Base-by-base conservation (phyloP, 805 yeast genomes). In the Metschnikowia reukaufii region DNA sequence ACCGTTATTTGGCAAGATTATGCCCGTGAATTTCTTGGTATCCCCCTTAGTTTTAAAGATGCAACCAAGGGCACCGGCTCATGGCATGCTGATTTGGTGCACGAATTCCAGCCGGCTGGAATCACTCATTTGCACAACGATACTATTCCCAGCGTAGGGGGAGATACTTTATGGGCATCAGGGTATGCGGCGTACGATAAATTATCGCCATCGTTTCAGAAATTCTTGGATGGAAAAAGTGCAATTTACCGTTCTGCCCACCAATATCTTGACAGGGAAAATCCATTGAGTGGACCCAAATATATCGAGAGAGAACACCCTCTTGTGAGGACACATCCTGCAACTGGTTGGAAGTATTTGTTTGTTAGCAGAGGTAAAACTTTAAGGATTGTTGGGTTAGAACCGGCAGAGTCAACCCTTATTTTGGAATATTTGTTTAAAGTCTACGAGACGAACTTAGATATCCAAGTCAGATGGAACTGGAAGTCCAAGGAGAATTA, bases 181-280 rank as follows among this genome's bases (percentile, higher is more conserved):
- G 82, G 83, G 13, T 78, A 78, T 53, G 83, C 73, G 40, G 80
- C 82, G 32, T 79, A 74, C 58, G 83, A 79, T 54, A 76, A 76
- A 62, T 66, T 79, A 45, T 77, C 82, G 3, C 78, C 78, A 19
- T 74, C 74, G 1, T 65, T 79, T 39, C 76, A 76, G 59, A 50
- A 66, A 51, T 78, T 78, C 57, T 67, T 78, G 56, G 83, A 79
- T 48, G 81, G 81, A 10, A 76, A 77, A 62, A 65, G 66, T 12
- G 82, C 79, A 19, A 64, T 72, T 36, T 71, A 68, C 59, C 56
- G 64, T 23, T 68, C 76, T 17, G 74, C 73, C 10, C 74, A 73
- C 52, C 51, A 51, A 10, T 73, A 71, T 52, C 45, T 68, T 47
- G 68, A 70, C 59, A 55, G 73, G 41, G 60, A 62, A 35, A 57